A percentile compares a stretch with the other conserved stretches of the same genome.
Evolutionary conservation across 2,329 filamentous ascomycete genomes (phyloP).

Genomic region (Exophiala dermatitidis): DNA sequence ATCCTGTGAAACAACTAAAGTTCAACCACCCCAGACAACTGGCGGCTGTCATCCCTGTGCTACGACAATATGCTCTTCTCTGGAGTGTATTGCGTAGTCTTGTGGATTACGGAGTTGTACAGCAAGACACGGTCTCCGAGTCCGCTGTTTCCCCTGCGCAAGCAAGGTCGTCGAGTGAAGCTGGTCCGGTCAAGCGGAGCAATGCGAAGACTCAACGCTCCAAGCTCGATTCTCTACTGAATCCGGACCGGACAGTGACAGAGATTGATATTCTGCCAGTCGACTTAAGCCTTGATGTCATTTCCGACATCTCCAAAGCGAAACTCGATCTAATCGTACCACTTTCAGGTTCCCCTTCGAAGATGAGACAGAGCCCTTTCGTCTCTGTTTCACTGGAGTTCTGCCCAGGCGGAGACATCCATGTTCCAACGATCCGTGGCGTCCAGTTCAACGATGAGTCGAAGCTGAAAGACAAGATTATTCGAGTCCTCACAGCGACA

Average conservation of each 20-base stretch:
- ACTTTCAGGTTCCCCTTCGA: not conserved
- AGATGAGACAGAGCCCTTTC: slow-evolving; percentile 6
- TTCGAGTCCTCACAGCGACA: slow-evolving; percentile 37
- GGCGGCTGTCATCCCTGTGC: slow-evolving; percentile 38
- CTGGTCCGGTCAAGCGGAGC: slow-evolving; percentile 29
- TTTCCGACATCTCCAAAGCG: slow-evolving; percentile 20
- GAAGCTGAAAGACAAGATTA: slow-evolving; percentile 33
- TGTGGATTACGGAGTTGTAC: slow-evolving; percentile 28
- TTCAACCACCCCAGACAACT: slow-evolving; percentile 43
- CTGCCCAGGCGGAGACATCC: slow-evolving; percentile 37
- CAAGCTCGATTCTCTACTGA: slow-evolving; percentile 52
- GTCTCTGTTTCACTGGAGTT: slow-evolving; percentile 32
- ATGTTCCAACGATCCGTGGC: slow-evolving; percentile 35
- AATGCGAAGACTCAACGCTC: slow-evolving; percentile 38
- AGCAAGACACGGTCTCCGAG: slow-evolving; percentile 4
- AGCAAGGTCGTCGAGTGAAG: slow-evolving; percentile 21
- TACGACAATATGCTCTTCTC: slow-evolving; percentile 41
- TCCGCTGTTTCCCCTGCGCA: slow-evolving; percentile 17
- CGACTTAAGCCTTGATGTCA: slow-evolving; percentile 22
- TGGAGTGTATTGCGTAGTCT: slow-evolving; percentile 35
- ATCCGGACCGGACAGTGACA: slow-evolving; percentile 1
- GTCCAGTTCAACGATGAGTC: slow-evolving; percentile 25
- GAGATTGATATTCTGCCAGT: slow-evolving; percentile 14
- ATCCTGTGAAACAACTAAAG: slow-evolving; percentile 35
- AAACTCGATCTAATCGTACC: slow-evolving; percentile 21